Evolutionary conservation across 306 rosid species (phyloP), one percentile per base, ranked within the genome.

Genomic region (Hylodesmum podocarpum): DNA sequence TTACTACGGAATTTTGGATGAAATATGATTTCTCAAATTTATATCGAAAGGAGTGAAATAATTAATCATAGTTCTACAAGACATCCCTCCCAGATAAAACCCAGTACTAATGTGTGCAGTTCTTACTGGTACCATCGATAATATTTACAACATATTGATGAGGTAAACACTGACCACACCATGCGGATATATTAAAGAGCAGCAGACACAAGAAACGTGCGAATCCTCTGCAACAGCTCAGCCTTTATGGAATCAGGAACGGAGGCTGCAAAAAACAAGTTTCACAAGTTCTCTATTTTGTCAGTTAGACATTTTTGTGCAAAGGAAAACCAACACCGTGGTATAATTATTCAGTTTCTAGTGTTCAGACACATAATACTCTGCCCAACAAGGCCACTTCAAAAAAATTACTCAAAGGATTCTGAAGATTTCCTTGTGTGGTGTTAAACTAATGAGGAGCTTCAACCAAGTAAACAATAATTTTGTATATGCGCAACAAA

Each of bases 171-270:
- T 8, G 5, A 77, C 53, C 59, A 49, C 63, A 18, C 73, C 66
- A 44, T 43, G 55, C 8, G 4, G 57, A 22, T 44, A 33, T 13
- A 33, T 87, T 83, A 92, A 49, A 87, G 84, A 47, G 96, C 83
- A 27, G 93, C 89, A 3, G 97, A 83, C 62, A 80, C 85, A 25
- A 94, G 96, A 80, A 89, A 89, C 1, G 91, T 24, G 46, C 81
- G 91, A 76, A 94, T 94, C 78, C 87, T 87, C 77, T 94, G 94
- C 91, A 91, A 82, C 47, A 94, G 87, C 83, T 94, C 98, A 0
- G 98, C 93, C 82, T 94, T 94, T 51, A 91, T 25, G 8, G 97
- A 84, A 84, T 91, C 97, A 0, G 98, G 98, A 79, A 94, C 70
- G 7, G 96, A 91, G 37, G 97, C 98, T 94, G 89, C 85, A 59